Conservation (phyloP, 2,329 filamentous ascomycete species). For the Elsinoe fawcettii region DNA sequence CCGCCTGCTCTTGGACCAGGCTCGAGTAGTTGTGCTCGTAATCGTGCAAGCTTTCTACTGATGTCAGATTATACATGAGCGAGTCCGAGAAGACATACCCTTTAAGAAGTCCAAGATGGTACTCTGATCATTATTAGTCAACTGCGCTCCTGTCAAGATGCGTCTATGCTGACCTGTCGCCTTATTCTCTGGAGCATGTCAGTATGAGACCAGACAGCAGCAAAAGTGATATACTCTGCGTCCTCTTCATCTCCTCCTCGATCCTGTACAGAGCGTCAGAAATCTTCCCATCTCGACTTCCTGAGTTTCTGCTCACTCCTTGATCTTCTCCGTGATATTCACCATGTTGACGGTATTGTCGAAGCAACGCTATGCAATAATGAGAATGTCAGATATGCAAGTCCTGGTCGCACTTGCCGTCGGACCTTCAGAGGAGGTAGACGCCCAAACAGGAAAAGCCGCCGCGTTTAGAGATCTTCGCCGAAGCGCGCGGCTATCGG, state of each 20-base stretch:
- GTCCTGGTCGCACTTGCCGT: not conserved
- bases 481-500: constrained; percentile 5
- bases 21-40: constrained; percentile 89
- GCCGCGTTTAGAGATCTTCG: not conserved
- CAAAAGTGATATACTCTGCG: constrained; percentile 67
- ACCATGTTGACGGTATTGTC: constrained; percentile 58
- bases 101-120: constrained; percentile 95
- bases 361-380: not conserved
- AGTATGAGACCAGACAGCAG: constrained; percentile 24
- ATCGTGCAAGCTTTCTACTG: constrained; percentile 81
- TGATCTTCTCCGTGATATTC: constrained; percentile 99
- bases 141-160: too few relatives aligned
- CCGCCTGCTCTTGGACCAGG: constrained; percentile 71
- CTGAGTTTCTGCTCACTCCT: constrained; percentile 61
- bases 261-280: constrained; percentile 55
- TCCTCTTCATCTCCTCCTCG: constrained; percentile 98
- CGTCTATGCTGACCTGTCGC: constrained; percentile 68
- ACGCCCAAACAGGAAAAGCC: not conserved
- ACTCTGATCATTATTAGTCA: constrained; percentile 57
- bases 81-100: constrained; percentile 52
- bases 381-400: not conserved
- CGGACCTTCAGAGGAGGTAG: not conserved
- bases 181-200: constrained; percentile 73
- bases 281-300: not conserved
- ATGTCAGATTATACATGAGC: constrained; percentile 21